Conservation (phyloP, 306 rosid genomes). For the Vachellia collinsii region DNA sequence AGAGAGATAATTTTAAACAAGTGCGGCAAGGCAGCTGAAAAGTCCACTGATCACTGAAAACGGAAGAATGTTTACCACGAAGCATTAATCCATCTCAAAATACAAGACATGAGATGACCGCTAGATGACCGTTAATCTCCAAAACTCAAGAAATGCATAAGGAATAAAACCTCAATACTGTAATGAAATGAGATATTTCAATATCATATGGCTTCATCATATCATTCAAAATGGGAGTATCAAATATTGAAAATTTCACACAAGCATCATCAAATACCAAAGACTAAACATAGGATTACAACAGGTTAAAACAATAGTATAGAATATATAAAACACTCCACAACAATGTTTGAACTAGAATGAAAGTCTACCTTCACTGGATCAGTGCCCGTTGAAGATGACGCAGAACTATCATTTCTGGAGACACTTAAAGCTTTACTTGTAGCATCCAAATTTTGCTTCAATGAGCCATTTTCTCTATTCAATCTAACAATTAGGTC, state of each 20-base stretch:
- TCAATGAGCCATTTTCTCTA: slow-evolving; percentile 84
- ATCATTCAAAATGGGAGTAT: slow-evolving; percentile 1
- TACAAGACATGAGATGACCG: neutral
- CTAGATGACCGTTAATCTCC: neutral
- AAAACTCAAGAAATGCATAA: neutral
- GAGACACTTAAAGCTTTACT: slow-evolving; percentile 46
- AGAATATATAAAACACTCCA: slow-evolving; percentile 11
- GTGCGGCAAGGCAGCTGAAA: neutral
- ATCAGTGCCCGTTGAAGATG: slow-evolving; percentile 53
- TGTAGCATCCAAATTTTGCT: slow-evolving; percentile 69
- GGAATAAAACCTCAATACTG: neutral
- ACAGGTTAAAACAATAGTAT: neutral
- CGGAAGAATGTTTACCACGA: neutral
- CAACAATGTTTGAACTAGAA: slow-evolving; percentile 31
- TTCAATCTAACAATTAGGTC: slow-evolving; percentile 70
- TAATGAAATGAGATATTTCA: neutral
- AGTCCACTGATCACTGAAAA: slow-evolving; percentile 4
- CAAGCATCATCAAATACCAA: slow-evolving; percentile 12
- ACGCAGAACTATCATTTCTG: slow-evolving; percentile 47
- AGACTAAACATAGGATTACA: slow-evolving; percentile 5
- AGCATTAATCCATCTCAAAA: slow-evolving; percentile 3
- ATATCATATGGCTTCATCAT: neutral
- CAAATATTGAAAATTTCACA: slow-evolving; percentile 25
- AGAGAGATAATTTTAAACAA: neutral
- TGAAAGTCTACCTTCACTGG: slow-evolving; percentile 51